Percentiles rank a stretch among this genome's conserved stretches.
These are phyloP conservation scores for Diaporthe sp. DNA, from an alignment of 2,329 filamentous ascomycete genomes.

Conservation along the genomic window DNA sequence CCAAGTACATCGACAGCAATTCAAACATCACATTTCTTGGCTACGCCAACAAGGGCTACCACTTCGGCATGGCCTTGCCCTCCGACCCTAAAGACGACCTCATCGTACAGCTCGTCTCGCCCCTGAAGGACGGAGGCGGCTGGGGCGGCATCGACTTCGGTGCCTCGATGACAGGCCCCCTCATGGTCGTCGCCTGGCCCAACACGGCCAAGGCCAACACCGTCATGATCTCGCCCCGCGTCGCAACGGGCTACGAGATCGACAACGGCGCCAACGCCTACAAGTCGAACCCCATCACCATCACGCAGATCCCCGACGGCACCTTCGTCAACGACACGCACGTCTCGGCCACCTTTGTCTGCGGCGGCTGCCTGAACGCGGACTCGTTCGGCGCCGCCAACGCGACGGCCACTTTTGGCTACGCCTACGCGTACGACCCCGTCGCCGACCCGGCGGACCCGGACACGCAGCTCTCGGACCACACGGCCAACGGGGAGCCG, in stretches of 20 bases:
- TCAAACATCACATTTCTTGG: constrained; percentile 41
- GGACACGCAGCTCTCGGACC: constrained; percentile 39
- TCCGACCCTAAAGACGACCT: constrained; percentile 36
- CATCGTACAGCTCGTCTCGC: constrained; percentile 42
- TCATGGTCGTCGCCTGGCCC: constrained; percentile 65
- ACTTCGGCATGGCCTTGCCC: constrained; percentile 42
- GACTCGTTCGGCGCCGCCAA: constrained; percentile 45
- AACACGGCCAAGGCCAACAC: constrained; percentile 53
- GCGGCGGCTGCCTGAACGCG: constrained; percentile 57
- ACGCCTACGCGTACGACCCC: constrained; percentile 39
- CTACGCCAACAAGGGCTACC: constrained; percentile 37
- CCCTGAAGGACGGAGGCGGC: constrained; percentile 39
- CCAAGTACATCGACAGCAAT: constrained; percentile 36
- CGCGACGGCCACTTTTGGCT: constrained; percentile 37
- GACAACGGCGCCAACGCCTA: constrained; percentile 60
- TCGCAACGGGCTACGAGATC: constrained; percentile 53
- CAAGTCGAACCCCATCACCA: constrained; percentile 54
- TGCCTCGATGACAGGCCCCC: constrained; percentile 42
- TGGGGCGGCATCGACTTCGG: constrained; percentile 42
- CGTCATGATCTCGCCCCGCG: constrained; percentile 51
- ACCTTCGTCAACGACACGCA: constrained; percentile 67
- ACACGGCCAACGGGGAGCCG: constrained; percentile 41
- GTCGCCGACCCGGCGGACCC: constrained; percentile 39
- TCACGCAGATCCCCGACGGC: constrained; percentile 63
- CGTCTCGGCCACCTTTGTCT: constrained; percentile 68